Evolutionary conservation across 2,329 filamentous ascomycete species (phyloP).

Genomic region (Hymenoscyphus infarciens): DNA sequence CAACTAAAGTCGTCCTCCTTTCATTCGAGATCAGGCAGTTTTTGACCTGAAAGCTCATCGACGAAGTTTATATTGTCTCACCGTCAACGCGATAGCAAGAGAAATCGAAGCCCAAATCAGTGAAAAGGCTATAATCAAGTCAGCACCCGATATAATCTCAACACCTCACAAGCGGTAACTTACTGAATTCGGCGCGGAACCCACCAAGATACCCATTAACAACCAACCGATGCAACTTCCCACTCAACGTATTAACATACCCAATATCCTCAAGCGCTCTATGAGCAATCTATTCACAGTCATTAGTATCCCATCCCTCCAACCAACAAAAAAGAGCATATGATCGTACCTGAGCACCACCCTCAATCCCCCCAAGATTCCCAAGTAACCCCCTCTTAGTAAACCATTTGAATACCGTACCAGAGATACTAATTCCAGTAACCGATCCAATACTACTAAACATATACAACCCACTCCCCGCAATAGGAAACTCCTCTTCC

Average conservation of each 20-base stretch:
- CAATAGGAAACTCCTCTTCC: constrained; percentile 45
- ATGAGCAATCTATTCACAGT: constrained; percentile 4
- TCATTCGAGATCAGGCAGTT: no score
- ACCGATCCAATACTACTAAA: constrained; percentile 23
- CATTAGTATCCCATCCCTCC: neutral
- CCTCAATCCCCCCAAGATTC: constrained; percentile 2
- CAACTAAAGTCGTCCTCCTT: neutral
- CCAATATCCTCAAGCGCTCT: constrained; percentile 13
- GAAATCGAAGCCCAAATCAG: neutral
- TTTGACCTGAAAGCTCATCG: neutral
- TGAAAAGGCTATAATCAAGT: neutral
- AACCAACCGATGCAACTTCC: constrained; percentile 11
- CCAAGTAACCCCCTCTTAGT: neutral
- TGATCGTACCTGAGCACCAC: constrained; percentile 9
- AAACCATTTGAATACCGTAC: constrained; percentile 14
- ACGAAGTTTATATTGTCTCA: constrained; percentile 4
- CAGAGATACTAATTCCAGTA: constrained; percentile 17
- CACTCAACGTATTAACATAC: constrained; percentile 13
- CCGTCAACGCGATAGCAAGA: neutral
- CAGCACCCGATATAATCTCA: neutral
- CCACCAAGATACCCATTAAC: constrained; percentile 13
- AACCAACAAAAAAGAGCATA: neutral
- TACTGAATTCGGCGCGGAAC: constrained; percentile 12
- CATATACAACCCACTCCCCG: constrained; percentile 45
- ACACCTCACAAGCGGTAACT: neutral